Percentiles rank a stretch among this genome's conserved stretches.
phyloP scores from a whole-genome alignment of 1,284 basidiomycete genomes.

The Lignosus rhinocerotis region DNA sequence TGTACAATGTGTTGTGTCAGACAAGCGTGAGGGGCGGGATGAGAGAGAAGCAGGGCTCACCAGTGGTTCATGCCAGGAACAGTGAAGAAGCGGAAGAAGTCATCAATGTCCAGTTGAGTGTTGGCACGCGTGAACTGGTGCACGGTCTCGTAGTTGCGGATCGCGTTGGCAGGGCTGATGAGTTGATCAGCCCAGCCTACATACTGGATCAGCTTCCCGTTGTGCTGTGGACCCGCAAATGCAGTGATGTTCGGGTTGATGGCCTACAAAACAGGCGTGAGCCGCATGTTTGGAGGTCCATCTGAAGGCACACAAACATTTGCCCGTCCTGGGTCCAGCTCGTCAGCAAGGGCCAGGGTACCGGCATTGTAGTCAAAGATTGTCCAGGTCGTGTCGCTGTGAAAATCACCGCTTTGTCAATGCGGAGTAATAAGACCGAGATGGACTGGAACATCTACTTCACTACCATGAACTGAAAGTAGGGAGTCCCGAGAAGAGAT shows the following conservation, averaged over 20 bases:
- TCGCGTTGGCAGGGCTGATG: constrained; percentile 38
- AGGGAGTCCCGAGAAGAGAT: constrained; percentile 18
- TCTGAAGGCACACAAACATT: constrained; percentile 14
- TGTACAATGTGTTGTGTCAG: background rate
- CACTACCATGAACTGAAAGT: constrained; percentile 23
- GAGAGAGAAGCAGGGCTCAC: constrained; percentile 15
- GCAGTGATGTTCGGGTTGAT: constrained; percentile 30
- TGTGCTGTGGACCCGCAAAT: constrained; percentile 29
- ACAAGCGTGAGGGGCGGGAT: background rate
- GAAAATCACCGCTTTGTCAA: background rate
- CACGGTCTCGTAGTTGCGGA: constrained; percentile 38
- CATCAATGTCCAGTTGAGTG: constrained; percentile 29
- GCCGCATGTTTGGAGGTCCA: too few relatives aligned
- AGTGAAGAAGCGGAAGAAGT: constrained; percentile 42
- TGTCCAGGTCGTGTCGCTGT: constrained; percentile 26
- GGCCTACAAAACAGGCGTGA: constrained; percentile 13
- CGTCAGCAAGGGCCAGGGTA: constrained; percentile 20
- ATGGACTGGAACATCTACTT: constrained; percentile 14
- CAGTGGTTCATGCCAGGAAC: constrained; percentile 46
- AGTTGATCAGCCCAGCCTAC: constrained; percentile 35
- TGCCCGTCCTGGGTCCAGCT: constrained; percentile 24
- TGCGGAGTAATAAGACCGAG: background rate
- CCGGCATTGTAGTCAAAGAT: constrained; percentile 23
- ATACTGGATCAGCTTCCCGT: constrained; percentile 36
- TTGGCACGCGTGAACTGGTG: constrained; percentile 27